phyloP scores from a whole-genome alignment of 352 stramenopile genomes.

The Globisporangium takayamanum region DNA sequence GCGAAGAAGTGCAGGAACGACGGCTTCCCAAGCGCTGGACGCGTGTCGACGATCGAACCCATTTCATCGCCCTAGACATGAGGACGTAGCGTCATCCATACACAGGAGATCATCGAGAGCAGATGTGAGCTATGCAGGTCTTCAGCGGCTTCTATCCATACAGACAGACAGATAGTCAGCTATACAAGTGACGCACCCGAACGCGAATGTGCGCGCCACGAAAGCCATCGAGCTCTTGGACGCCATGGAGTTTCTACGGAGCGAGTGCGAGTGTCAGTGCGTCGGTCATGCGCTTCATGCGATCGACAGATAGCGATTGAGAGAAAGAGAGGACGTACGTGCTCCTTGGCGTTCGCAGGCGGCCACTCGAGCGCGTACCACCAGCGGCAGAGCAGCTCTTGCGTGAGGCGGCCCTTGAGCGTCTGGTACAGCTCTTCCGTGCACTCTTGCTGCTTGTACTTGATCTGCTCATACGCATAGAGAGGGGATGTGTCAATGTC shows the following conservation, averaged over 20 bases:
- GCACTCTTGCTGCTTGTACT: conserved; percentile 81
- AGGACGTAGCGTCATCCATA: conserved; percentile 1
- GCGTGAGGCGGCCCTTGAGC: conserved; percentile 64
- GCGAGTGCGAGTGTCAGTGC: background rate
- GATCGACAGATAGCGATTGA: background rate
- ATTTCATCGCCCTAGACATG: conserved; percentile 61
- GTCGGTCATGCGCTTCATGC: background rate
- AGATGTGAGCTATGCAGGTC: no score
- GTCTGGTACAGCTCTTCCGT: conserved; percentile 78
- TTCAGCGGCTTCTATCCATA: no score
- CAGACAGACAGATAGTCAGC: no score
- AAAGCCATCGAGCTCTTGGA: conserved; percentile 82
- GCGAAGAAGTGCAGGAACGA: conserved; percentile 84
- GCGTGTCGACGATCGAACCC: conserved; percentile 78
- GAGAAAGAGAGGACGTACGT: conserved; percentile 10
- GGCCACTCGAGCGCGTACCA: conserved; percentile 85
- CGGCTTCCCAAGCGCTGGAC: conserved; percentile 56
- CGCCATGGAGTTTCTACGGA: conserved; percentile 50
- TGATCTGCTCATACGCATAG: conserved; percentile 31
- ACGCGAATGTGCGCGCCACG: conserved; percentile 75
- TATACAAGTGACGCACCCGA: conserved; percentile 27
- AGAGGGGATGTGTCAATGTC: background rate
- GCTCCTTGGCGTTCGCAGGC: conserved; percentile 26
- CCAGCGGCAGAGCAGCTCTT: conserved; percentile 81
- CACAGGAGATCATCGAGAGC: no score